Conservation (phyloP, 2,329 filamentous ascomycete species). For the Fusarium sp. region DNA sequence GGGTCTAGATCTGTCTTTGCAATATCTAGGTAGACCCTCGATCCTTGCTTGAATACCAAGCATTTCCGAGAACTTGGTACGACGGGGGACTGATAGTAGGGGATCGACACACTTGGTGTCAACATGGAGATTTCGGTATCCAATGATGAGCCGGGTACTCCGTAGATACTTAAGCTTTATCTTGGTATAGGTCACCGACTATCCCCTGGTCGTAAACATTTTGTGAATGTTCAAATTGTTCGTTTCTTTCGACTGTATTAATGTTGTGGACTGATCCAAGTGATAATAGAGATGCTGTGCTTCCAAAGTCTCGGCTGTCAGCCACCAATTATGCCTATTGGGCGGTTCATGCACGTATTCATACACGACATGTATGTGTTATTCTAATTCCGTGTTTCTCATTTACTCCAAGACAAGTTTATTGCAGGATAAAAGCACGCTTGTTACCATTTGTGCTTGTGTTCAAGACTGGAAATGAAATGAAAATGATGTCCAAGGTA, state of each 20-base stretch:
- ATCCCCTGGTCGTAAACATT: not conserved
- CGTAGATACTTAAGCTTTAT: not conserved
- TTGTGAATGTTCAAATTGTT: not conserved
- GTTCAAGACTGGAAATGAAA: not conserved
- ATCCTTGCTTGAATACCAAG: not conserved
- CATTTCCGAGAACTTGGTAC: conserved; percentile 13
- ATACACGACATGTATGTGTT: conserved; percentile 1
- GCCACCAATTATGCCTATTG: not conserved
- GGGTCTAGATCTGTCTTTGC: not conserved
- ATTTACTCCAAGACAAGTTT: not conserved
- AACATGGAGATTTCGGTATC: not conserved
- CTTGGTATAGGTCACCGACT: not conserved
- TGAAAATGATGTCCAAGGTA: no score
- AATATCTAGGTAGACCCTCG: not conserved
- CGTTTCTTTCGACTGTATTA: not conserved
- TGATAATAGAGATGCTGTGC: not conserved
- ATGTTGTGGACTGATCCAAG: not conserved
- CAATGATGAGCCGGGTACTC: not conserved
- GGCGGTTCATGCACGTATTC: not conserved
- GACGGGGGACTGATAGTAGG: not conserved
- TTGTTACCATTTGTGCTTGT: conserved; percentile 1
- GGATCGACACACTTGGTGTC: not conserved
- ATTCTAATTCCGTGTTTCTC: not conserved
- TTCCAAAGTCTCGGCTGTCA: not conserved
- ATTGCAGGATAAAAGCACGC: not conserved